Evolutionary conservation across 1,284 basidiomycete species (phyloP).

Genomic region (Tetrapyrgos nigripes): DNA sequence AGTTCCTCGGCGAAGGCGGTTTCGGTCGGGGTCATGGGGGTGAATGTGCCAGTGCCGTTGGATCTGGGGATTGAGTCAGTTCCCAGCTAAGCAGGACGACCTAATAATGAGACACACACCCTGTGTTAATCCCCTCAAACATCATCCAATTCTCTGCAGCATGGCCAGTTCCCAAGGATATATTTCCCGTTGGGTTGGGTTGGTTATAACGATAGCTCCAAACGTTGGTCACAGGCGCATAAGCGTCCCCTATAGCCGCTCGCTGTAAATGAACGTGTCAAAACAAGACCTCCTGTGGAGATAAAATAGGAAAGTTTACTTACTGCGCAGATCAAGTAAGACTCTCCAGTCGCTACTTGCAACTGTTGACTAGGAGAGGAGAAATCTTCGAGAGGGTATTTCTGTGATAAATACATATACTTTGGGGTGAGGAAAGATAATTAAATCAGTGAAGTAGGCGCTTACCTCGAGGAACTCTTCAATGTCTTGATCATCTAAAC

Average conservation of each 20-base stretch:
- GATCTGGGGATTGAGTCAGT: slow-evolving; percentile 31
- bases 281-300: neutral
- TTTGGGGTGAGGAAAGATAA: neutral
- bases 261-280: slow-evolving; percentile 35
- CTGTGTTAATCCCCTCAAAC: slow-evolving; percentile 64
- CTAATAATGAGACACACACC: slow-evolving; percentile 40
- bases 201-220: slow-evolving; percentile 47
- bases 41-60: slow-evolving; percentile 52
- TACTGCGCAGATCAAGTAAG: slow-evolving; percentile 55
- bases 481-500: slow-evolving; percentile 47
- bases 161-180: slow-evolving; percentile 44
- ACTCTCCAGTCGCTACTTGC: slow-evolving; percentile 54
- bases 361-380: slow-evolving; percentile 43
- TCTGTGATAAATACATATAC: neutral
- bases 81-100: neutral
- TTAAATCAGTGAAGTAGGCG: slow-evolving; percentile 21
- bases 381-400: slow-evolving; percentile 48
- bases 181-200: slow-evolving; percentile 45
- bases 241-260: slow-evolving; percentile 50
- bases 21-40: slow-evolving; percentile 45
- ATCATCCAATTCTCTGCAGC: slow-evolving; percentile 70
- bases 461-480: slow-evolving; percentile 41
- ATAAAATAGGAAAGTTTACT: slow-evolving; percentile 22
- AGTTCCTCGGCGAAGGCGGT: slow-evolving; percentile 56
- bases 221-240: slow-evolving; percentile 24